A percentile compares a stretch with the other conserved stretches of the same genome.
These are phyloP conservation scores for Speleostelium caveatum DNA, from an alignment of 78 protist genomes.

Conservation along the genomic window DNA sequence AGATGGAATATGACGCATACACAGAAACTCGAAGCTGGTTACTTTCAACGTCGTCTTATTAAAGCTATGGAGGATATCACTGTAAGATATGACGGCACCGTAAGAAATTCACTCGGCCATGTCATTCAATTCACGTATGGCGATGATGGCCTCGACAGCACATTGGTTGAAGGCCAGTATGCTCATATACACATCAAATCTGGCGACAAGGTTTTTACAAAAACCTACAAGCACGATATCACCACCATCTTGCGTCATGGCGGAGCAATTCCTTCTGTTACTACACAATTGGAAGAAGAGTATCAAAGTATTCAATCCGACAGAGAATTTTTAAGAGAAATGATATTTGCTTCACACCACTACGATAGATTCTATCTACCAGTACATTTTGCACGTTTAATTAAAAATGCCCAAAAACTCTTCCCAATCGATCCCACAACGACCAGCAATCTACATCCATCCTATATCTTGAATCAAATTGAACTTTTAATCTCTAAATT, in stretches of 20 bases:
- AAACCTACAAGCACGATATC: background rate
- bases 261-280: background rate
- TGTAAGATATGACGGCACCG: constrained; percentile 94
- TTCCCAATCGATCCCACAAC: constrained; percentile 72
- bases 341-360: constrained; percentile 31
- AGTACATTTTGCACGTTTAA: constrained; percentile 93
- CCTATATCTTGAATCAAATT: constrained; percentile 17
- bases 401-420: constrained; percentile 89
- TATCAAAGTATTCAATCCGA: background rate
- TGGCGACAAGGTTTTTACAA: constrained; percentile 17
- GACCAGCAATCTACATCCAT: constrained; percentile 70
- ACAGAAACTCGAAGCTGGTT: constrained; percentile 99
- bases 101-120: constrained; percentile 89
- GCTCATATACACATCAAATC: constrained; percentile 81
- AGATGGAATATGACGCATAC: constrained; percentile 98
- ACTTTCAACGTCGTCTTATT: constrained; percentile 96
- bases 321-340: constrained; percentile 49
- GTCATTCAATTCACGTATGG: constrained; percentile 95
- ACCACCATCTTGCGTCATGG: constrained; percentile 32
- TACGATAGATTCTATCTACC: too few relatives aligned
- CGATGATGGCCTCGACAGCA: constrained; percentile 97
- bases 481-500: constrained; percentile 23
- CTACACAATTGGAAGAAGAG: background rate
- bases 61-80: constrained; percentile 97
- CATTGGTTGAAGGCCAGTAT: constrained; percentile 81